Percentiles rank a stretch among this genome's conserved stretches.
Conservation (phyloP, 306 rosid species). For the Dalbergia oliveri region DNA sequence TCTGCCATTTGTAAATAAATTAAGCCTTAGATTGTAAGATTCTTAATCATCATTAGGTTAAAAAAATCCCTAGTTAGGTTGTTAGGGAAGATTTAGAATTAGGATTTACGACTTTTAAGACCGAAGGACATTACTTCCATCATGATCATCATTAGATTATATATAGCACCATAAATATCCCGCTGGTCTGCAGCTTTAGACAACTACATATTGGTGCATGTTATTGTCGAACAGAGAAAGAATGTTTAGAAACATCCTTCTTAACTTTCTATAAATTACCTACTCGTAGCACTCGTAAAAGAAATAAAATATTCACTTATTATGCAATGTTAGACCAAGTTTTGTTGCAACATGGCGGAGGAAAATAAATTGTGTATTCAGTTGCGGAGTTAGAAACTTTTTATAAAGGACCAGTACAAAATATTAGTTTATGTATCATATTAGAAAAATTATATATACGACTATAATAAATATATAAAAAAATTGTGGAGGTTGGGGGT, state of each 20-base stretch:
- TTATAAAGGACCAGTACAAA: too few species aligned
- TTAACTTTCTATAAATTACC: neutral
- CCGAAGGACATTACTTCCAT: conserved; percentile 19
- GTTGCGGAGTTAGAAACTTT: too few species aligned
- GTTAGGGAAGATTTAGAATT: conserved; percentile 42
- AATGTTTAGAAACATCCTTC: neutral
- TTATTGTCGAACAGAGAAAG: conserved; percentile 27
- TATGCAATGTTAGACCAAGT: neutral
- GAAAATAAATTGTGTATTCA: too few species aligned
- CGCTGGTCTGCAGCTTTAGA: neutral
- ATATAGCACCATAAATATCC: conserved; percentile 14
- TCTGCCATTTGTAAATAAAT: conserved; percentile 19
- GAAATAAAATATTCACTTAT: neutral
- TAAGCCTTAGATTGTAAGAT: conserved; percentile 21
- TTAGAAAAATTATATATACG: too few species aligned
- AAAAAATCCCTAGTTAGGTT: conserved; percentile 9
- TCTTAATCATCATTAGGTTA: conserved; percentile 35
- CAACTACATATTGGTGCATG: conserved; percentile 3
- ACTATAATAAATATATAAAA: too few species aligned
- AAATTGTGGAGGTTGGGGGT: too few species aligned
- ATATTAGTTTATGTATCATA: too few species aligned
- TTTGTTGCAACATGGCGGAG: too few species aligned
- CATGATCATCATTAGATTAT: conserved; percentile 22
- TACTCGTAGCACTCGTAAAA: neutral
- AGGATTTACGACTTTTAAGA: conserved; percentile 25